Percentiles rank a stretch among this genome's conserved stretches.
Evolutionary conservation across 441 rosid genomes (phyloP).

Genomic region (Omphalea diandra): DNA sequence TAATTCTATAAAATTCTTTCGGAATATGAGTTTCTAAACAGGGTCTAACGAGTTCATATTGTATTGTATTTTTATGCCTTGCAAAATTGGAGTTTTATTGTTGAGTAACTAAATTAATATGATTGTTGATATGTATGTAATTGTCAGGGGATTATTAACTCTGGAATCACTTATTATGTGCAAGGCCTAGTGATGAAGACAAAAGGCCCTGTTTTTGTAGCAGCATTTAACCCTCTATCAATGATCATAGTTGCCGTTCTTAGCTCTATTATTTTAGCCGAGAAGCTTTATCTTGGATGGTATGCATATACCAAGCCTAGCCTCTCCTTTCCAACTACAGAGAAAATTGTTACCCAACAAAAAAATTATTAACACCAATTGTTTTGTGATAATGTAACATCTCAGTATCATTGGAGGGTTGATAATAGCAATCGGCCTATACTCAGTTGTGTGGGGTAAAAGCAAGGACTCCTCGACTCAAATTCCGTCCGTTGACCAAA

Average conservation of each 20-base stretch:
- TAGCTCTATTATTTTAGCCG: conserved; percentile 52
- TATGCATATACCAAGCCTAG: too few species aligned
- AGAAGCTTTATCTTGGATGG: conserved; percentile 67
- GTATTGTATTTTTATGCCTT: too few species aligned
- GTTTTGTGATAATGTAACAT: neutral
- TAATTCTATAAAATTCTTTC: too few species aligned
- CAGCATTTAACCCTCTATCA: conserved; percentile 71
- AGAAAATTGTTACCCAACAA: too few species aligned
- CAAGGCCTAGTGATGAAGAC: conserved; percentile 69
- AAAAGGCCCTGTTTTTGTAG: conserved; percentile 63
- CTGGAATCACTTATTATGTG: conserved; percentile 62
- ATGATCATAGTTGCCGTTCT: conserved; percentile 68
- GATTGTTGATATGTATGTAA: neutral
- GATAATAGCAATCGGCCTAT: conserved; percentile 54
- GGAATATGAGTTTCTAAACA: too few species aligned
- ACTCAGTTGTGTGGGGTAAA: conserved; percentile 65
- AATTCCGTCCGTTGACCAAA: conserved; percentile 9
- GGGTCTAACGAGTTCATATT: too few species aligned
- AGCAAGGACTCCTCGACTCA: conserved; percentile 46
- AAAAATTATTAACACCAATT: too few species aligned
- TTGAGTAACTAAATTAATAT: neutral
- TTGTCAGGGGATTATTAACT: conserved; percentile 55
- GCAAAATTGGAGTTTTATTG: too few species aligned
- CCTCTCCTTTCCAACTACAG: too few species aligned
- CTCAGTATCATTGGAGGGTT: conserved; percentile 58